Evolutionary conservation across 345 rosid species (phyloP).

Genomic region (Bruguiera gymnorhiza): DNA sequence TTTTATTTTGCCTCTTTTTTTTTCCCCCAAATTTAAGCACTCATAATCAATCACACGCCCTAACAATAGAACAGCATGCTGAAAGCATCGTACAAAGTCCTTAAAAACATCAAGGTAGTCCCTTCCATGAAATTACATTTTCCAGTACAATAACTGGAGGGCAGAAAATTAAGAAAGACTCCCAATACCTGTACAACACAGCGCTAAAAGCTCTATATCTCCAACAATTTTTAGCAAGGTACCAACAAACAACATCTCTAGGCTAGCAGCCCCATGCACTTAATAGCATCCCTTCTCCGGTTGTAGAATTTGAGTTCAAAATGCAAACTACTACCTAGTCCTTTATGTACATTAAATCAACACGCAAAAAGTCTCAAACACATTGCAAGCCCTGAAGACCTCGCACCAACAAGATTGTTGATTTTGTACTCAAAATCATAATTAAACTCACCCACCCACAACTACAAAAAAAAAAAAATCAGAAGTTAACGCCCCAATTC

Average conservation of each 20-base stretch:
- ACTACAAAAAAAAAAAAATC: background rate
- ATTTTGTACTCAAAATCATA: too few species aligned
- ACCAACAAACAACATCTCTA: background rate
- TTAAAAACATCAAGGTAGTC: background rate
- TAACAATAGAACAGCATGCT: background rate
- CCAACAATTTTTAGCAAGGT: background rate
- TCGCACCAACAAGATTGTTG: too few species aligned
- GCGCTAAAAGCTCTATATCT: background rate
- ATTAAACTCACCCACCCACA: background rate
- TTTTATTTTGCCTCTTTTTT: background rate
- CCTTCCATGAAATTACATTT: too few species aligned
- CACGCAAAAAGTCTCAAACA: too few species aligned
- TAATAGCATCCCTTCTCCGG: background rate
- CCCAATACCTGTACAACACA: background rate
- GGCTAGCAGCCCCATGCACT: background rate
- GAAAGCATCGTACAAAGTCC: background rate
- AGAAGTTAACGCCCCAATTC: constrained; percentile 15
- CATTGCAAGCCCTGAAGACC: too few species aligned
- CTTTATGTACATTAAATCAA: too few species aligned
- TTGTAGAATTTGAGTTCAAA: background rate
- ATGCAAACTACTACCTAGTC: background rate
- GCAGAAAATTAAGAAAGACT: too few species aligned
- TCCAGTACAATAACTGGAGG: too few species aligned
- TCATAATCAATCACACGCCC: background rate
- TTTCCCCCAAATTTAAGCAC: background rate